These are phyloP conservation scores for Litchi chinensis DNA, from an alignment of 345 rosid genomes.

Conservation along the genomic window DNA sequence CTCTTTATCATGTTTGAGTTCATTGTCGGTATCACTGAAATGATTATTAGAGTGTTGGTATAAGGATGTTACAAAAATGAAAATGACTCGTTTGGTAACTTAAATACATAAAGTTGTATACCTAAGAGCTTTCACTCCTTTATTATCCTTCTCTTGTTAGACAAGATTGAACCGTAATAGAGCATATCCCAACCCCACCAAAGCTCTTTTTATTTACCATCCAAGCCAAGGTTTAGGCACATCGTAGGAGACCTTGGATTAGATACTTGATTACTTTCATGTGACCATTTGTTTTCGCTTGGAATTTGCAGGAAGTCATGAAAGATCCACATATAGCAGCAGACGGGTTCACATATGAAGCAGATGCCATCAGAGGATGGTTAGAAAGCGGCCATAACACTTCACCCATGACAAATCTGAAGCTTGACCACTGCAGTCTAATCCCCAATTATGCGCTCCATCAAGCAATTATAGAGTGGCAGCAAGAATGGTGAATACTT, in stretches of 20 bases:
- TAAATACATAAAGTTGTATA: background rate
- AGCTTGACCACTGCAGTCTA: slow-evolving; percentile 64
- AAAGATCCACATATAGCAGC: slow-evolving; percentile 87
- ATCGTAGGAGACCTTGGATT: background rate
- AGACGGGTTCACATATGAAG: slow-evolving; percentile 91
- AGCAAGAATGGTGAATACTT: slow-evolving; percentile 47
- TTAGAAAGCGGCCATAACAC: slow-evolving; percentile 74
- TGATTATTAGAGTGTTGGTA: too few species aligned
- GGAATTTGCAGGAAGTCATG: slow-evolving; percentile 69
- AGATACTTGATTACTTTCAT: background rate
- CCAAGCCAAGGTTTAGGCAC: background rate
- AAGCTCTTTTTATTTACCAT: background rate
- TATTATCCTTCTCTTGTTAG: background rate
- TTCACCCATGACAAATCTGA: slow-evolving; percentile 92
- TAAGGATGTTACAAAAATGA: background rate
- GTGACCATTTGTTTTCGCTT: slow-evolving; percentile 6
- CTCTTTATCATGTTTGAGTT: too few species aligned
- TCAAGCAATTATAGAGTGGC: slow-evolving; percentile 86
- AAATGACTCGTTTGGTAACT: background rate
- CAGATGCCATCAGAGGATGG: slow-evolving; percentile 88
- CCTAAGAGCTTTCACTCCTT: background rate
- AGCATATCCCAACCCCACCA: background rate
- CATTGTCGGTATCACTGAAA: too few species aligned
- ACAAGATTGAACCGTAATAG: background rate
- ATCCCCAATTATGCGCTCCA: slow-evolving; percentile 84